Evolutionary conservation across 1,284 basidiomycete species (phyloP), one percentile per base, ranked within the genome.

Genomic region (Ganoderma lucidum): DNA sequence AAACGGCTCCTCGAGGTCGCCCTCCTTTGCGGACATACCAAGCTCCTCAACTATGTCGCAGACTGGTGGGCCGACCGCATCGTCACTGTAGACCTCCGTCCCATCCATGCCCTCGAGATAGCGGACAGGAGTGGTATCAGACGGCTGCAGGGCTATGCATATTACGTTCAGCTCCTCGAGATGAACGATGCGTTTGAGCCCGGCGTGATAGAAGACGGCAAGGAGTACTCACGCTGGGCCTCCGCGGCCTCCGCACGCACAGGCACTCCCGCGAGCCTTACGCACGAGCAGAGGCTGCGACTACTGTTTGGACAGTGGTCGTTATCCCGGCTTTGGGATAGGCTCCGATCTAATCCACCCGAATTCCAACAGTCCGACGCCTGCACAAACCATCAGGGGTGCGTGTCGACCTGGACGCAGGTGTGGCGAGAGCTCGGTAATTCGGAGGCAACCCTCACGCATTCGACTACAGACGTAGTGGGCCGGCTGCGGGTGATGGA

Each of bases 311-410:
- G 80, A 14, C 75, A 77, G 70, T 78, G 74, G 71, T 74, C 78
- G 63, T 76, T 81, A 28, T 72, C 75, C 48, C 67, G 71, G 32
- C 74, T 77, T 15, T 80, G 80, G 79, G 76, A 77, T 53, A 60
- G 48, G 8, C 69, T 80, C 32, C 73, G 74, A 12, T 14, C 59
- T 32, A 67, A 41, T 23, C 67, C 77, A 60, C 80, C 79, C n/a
- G 65, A 53, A 55, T 77, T 80, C 69, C 64, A 70, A 60, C 73
- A 72, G 10, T 70, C 76, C n/a, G 75, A 77, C 5, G 76, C 75
- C 48, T 81, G 79, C 74, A 75, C 76, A 62, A 78, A 77, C 72
- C 78, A 79, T 71, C 70, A 73, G n/a, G 78, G 76, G 10, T 81
- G 80, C 68, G 41, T 76, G 45, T 66, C 66, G 69, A 75, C 76